phyloP scores from a whole-genome alignment of 257 asterid genomes.

The Ilex asprella region DNA sequence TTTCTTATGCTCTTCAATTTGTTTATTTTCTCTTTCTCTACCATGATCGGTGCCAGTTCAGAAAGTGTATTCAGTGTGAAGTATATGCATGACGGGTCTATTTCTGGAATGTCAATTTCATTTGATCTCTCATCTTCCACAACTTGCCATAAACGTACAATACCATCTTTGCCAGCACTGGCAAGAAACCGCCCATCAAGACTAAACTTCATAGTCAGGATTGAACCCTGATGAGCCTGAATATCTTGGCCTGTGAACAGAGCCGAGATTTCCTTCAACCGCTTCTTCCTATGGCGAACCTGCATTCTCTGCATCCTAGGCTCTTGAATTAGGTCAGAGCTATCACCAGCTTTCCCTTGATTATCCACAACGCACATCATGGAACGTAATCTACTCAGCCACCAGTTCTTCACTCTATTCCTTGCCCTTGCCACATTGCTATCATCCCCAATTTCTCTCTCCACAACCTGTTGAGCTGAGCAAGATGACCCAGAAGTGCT shows the following conservation, averaged over 20 bases:
- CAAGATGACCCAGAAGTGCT: constrained; percentile 16
- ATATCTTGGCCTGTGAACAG: constrained; percentile 70
- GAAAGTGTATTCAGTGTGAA: constrained; percentile 66
- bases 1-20: constrained; percentile 34
- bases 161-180: constrained; percentile 81
- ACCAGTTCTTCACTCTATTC: constrained; percentile 38
- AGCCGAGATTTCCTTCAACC: constrained; percentile 73
- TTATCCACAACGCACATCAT: constrained; percentile 37
- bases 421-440: constrained; percentile 17
- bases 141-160: constrained; percentile 78
- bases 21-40: constrained; percentile 45
- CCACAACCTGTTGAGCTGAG: constrained; percentile 15
- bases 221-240: constrained; percentile 80
- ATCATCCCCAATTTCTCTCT: constrained; percentile 25
- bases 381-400: constrained; percentile 51
- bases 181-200: constrained; percentile 73
- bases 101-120: constrained; percentile 47
- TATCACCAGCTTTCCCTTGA: constrained; percentile 23
- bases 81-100: constrained; percentile 79
- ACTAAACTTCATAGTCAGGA: constrained; percentile 80
- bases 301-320: constrained; percentile 43
- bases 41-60: constrained; percentile 47
- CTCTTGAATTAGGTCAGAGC: constrained; percentile 18
- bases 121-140: constrained; percentile 72
- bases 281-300: constrained; percentile 50